Evolutionary conservation across 768 basidiomycete species (phyloP).

Genomic region (Hygrocybe coccinea): DNA sequence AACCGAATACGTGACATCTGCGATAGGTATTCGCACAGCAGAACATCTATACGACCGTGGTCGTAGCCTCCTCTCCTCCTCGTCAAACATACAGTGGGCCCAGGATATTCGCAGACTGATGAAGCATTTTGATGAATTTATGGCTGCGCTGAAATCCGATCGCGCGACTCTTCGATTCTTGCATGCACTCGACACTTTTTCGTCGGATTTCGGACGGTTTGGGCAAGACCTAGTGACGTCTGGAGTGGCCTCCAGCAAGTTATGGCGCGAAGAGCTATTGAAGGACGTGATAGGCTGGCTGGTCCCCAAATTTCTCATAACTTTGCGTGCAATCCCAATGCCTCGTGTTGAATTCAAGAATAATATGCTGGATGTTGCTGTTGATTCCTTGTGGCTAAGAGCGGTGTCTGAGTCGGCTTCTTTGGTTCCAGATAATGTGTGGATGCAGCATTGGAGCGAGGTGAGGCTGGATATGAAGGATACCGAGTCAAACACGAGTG

Average conservation of each 20-base stretch:
- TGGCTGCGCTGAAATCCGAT: slow-evolving; percentile 18
- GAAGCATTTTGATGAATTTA: slow-evolving; percentile 15
- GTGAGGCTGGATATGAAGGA: slow-evolving; percentile 29
- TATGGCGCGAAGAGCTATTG: slow-evolving; percentile 16
- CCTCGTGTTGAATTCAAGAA: slow-evolving; percentile 38
- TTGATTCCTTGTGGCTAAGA: slow-evolving; percentile 32
- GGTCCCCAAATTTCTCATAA: slow-evolving; percentile 28
- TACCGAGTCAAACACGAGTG: neutral
- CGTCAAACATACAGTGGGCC: slow-evolving; percentile 16
- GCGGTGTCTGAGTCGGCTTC: slow-evolving; percentile 19
- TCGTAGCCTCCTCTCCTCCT: slow-evolving; percentile 15
- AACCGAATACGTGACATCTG: slow-evolving; percentile 22
- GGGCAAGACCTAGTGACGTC: slow-evolving; percentile 10
- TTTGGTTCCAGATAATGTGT: slow-evolving; percentile 29
- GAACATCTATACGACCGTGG: slow-evolving; percentile 24
- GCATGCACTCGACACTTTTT: slow-evolving; percentile 12
- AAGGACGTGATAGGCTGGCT: slow-evolving; percentile 33
- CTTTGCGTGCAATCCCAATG: slow-evolving; percentile 26
- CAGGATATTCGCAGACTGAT: slow-evolving; percentile 14
- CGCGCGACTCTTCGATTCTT: slow-evolving; percentile 18
- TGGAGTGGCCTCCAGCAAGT: slow-evolving; percentile 9
- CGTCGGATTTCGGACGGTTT: slow-evolving; percentile 12
- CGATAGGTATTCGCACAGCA: slow-evolving; percentile 16
- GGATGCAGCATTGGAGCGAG: slow-evolving; percentile 34
- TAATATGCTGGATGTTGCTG: slow-evolving; percentile 26